phyloP scores from a whole-genome alignment of 2,329 filamentous ascomycete genomes.

The Alternaria brassicae region DNA sequence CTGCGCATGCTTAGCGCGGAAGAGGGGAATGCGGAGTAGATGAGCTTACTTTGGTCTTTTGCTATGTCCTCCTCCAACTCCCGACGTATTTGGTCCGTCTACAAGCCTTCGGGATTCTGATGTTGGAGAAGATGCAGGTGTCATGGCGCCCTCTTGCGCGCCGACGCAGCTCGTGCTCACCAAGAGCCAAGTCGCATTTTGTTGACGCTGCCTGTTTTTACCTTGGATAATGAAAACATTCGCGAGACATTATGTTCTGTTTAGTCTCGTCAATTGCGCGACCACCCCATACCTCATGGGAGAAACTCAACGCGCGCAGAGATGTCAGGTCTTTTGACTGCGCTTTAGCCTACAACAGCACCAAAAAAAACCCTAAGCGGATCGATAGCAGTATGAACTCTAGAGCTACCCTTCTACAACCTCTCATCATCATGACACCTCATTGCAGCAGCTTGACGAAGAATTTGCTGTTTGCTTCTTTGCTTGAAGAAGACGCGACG shows the following conservation, averaged over 20 bases:
- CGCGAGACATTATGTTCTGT: background rate
- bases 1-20: background rate
- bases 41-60: background rate
- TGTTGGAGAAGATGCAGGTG: background rate
- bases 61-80: background rate
- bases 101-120: background rate
- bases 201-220: background rate
- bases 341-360: too few species aligned
- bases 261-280: background rate
- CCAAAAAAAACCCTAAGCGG: too few species aligned
- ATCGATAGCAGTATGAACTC: background rate
- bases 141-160: background rate
- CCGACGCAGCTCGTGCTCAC: background rate
- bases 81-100: background rate
- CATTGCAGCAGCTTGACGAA: background rate
- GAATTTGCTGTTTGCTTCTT: background rate
- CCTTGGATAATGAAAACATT: background rate
- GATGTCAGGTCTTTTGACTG: too few species aligned
- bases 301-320: too few species aligned
- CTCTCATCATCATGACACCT: background rate
- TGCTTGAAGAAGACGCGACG: background rate
- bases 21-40: slow-evolving; percentile 25
- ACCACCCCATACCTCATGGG: too few species aligned
- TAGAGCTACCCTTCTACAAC: background rate
- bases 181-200: background rate